phyloP scores from a whole-genome alignment of 1,284 basidiomycete genomes.

The Leccinum fuscescens region DNA sequence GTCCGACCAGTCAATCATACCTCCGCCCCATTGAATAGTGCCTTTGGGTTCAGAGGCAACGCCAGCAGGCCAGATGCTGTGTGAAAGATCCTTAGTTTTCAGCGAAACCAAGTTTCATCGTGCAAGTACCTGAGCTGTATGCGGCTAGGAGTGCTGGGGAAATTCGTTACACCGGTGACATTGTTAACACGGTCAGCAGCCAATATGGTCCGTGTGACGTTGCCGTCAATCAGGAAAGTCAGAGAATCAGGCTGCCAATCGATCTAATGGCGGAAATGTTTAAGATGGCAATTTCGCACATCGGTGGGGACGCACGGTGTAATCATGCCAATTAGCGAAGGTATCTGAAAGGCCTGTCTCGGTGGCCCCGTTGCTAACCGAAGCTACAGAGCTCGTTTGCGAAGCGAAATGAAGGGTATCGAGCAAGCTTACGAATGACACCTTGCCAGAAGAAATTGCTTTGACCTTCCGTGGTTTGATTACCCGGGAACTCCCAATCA shows the following conservation, averaged over 20 bases:
- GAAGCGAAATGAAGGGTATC: neutral
- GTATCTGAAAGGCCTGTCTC: slow-evolving; percentile 57
- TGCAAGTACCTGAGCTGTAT: slow-evolving; percentile 65
- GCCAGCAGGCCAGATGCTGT: slow-evolving; percentile 78
- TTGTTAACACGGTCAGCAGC: slow-evolving; percentile 55
- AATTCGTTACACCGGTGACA: slow-evolving; percentile 51
- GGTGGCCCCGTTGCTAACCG: slow-evolving; percentile 45
- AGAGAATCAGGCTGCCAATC: slow-evolving; percentile 75
- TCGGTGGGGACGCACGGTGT: slow-evolving; percentile 50
- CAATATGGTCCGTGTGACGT: slow-evolving; percentile 64
- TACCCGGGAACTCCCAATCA: slow-evolving; percentile 80
- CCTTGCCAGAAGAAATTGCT: slow-evolving; percentile 82
- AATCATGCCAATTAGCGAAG: slow-evolving; percentile 71
- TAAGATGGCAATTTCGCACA: neutral
- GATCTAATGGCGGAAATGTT: slow-evolving; percentile 42
- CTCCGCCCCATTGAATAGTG: slow-evolving; percentile 75
- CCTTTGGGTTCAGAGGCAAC: slow-evolving; percentile 58
- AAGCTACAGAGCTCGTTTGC: slow-evolving; percentile 27
- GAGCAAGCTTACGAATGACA: slow-evolving; percentile 55
- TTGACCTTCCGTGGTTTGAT: slow-evolving; percentile 60
- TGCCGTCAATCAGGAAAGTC: slow-evolving; percentile 69
- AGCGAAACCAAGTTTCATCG: neutral
- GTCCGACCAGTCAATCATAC: slow-evolving; percentile 73
- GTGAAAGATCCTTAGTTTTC: slow-evolving; percentile 1
- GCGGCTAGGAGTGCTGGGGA: slow-evolving; percentile 74